Evolutionary conservation across 768 basidiomycete species (phyloP).

Genomic region (Boletus sp.): DNA sequence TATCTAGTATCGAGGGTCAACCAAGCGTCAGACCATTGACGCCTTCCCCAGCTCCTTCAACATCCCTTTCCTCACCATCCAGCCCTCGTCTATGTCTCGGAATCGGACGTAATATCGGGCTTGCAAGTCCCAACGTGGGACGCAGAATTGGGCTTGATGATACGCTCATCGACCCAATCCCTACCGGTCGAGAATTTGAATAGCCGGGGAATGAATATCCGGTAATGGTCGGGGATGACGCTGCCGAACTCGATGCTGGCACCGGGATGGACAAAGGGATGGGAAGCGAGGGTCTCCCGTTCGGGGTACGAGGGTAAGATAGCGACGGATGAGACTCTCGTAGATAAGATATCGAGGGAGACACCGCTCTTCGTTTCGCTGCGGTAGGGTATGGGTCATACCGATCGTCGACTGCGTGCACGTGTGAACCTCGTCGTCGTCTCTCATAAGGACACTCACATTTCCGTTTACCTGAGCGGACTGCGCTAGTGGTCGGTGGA

Average conservation of each 20-base stretch:
- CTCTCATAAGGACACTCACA: slow-evolving; percentile 37
- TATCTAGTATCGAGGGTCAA: not conserved
- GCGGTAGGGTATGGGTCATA: slow-evolving; percentile 81
- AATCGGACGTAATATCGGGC: slow-evolving; percentile 73
- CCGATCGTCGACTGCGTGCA: slow-evolving; percentile 67
- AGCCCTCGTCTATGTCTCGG: slow-evolving; percentile 49
- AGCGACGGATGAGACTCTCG: slow-evolving; percentile 56
- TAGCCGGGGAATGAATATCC: slow-evolving; percentile 45
- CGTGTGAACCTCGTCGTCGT: slow-evolving; percentile 5
- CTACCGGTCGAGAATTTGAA: slow-evolving; percentile 34
- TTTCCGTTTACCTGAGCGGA: slow-evolving; percentile 82
- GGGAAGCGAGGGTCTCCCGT: slow-evolving; percentile 60
- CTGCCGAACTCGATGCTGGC: slow-evolving; percentile 56
- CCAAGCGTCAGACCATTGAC: slow-evolving; percentile 59
- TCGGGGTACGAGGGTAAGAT: slow-evolving; percentile 48
- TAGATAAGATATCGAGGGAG: slow-evolving; percentile 70
- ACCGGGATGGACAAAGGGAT: slow-evolving; percentile 64
- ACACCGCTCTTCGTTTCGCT: slow-evolving; percentile 80
- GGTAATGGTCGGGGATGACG: slow-evolving; percentile 72
- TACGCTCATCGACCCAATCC: slow-evolving; percentile 47
- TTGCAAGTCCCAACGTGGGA: slow-evolving; percentile 66
- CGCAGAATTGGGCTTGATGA: slow-evolving; percentile 76
- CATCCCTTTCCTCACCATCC: slow-evolving; percentile 64
- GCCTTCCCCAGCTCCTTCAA: slow-evolving; percentile 78
- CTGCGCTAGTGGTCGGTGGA: slow-evolving; percentile 73